Conservation (phyloP, 2,329 filamentous ascomycete species). For the Arthroderma uncinatum region DNA sequence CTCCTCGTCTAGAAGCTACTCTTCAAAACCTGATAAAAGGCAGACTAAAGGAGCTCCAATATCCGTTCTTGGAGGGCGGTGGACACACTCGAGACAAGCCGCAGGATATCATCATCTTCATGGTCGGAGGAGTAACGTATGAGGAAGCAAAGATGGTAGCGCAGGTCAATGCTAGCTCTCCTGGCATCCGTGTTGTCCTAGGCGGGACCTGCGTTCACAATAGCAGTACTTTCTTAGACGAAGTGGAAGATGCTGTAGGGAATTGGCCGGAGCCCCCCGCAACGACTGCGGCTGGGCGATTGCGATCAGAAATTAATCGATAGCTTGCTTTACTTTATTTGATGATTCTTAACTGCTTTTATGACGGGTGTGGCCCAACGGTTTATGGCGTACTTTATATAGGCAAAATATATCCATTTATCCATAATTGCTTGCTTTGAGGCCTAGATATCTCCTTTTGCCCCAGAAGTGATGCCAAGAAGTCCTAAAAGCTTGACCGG, state of each 20-base stretch:
- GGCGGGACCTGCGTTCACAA: slow-evolving; percentile 85
- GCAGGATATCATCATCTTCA: slow-evolving; percentile 91
- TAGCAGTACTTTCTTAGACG: slow-evolving; percentile 74
- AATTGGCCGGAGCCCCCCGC: slow-evolving; percentile 66
- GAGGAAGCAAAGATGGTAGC: slow-evolving; percentile 95
- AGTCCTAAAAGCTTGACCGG: neutral
- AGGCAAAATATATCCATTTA: neutral
- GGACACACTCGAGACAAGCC: slow-evolving; percentile 86
- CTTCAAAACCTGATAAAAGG: slow-evolving; percentile 91
- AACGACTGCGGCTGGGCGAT: slow-evolving; percentile 49
- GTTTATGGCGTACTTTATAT: neutral
- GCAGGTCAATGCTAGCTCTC: slow-evolving; percentile 83
- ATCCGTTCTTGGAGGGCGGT: slow-evolving; percentile 85
- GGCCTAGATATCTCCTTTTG: neutral
- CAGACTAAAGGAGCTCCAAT: slow-evolving; percentile 70
- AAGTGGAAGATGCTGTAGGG: slow-evolving; percentile 78
- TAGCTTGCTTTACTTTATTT: slow-evolving; percentile 1
- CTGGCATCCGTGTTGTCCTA: slow-evolving; percentile 77
- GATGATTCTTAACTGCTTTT: neutral
- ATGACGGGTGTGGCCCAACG: neutral
- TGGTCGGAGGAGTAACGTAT: slow-evolving; percentile 86
- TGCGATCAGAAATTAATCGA: slow-evolving; percentile 51
- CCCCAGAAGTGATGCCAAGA: neutral
- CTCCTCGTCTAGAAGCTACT: slow-evolving; percentile 73
- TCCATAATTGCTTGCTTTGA: neutral